Evolutionary conservation across 768 basidiomycete genomes (phyloP).

Genomic region (Auriscalpium microsporum): DNA sequence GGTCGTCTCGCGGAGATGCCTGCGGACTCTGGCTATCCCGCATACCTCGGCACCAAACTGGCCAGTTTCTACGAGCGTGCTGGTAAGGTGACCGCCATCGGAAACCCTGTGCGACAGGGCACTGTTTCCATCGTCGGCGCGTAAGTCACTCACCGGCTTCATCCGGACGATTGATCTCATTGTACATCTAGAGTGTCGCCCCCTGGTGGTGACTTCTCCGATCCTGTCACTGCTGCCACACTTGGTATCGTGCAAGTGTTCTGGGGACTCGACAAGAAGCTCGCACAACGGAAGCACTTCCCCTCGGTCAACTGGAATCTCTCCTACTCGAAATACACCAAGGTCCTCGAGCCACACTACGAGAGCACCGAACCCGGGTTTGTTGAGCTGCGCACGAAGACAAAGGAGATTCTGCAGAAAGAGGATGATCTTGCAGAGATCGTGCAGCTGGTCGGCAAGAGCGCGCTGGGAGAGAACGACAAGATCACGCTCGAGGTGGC

Average conservation of each 20-base stretch:
- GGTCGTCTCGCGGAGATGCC: conserved; percentile 99
- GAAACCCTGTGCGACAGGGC: conserved; percentile 79
- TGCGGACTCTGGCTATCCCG: conserved; percentile 98
- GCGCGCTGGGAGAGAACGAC: conserved; percentile 91
- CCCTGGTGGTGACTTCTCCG: conserved; percentile 98
- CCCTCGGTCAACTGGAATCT: conserved; percentile 99
- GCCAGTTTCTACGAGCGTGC: conserved; percentile 99
- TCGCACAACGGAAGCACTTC: conserved; percentile 98
- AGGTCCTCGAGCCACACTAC: conserved; percentile 88
- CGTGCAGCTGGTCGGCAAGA: conserved; percentile 98
- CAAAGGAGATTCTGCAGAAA: conserved; percentile 97
- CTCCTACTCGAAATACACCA: conserved; percentile 99
- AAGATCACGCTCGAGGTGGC: conserved; percentile 98
- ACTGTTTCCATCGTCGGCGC: conserved; percentile 99
- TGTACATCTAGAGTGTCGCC: conserved; percentile 71
- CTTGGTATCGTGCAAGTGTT: conserved; percentile 99
- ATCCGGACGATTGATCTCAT: conserved; percentile 6
- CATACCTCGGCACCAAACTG: conserved; percentile 90
- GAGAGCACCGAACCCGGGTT: conserved; percentile 90
- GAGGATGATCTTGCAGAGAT: conserved; percentile 98
- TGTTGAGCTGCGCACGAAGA: conserved; percentile 82
- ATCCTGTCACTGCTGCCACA: conserved; percentile 96
- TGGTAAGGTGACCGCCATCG: conserved; percentile 89
- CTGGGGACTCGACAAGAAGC: conserved; percentile 99
- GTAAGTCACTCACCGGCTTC: conserved; percentile 41